These are phyloP conservation scores for Gossypium longicalyx DNA, from an alignment of 345 rosid genomes.

Conservation along the genomic window DNA sequence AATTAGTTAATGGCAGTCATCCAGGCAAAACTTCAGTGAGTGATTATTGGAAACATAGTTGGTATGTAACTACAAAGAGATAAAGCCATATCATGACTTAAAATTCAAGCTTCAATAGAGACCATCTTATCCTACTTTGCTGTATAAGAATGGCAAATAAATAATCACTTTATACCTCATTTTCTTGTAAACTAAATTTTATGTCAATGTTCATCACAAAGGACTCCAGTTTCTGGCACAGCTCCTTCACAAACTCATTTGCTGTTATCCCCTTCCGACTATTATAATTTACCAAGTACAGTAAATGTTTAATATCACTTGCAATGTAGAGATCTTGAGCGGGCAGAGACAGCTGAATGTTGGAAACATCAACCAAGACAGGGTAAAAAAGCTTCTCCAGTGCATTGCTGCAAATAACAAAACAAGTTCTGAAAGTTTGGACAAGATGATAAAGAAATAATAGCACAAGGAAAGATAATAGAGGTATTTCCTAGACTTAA, in stretches of 20 bases:
- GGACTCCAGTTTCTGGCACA: constrained; percentile 42
- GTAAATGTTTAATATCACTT: constrained; percentile 40
- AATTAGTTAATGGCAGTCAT: background rate
- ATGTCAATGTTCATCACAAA: constrained; percentile 34
- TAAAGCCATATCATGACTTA: background rate
- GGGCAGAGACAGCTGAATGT: constrained; percentile 21
- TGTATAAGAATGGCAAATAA: background rate
- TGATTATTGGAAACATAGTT: background rate
- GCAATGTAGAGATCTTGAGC: constrained; percentile 27
- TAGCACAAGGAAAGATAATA: background rate
- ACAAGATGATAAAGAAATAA: background rate
- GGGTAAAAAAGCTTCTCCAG: constrained; percentile 53
- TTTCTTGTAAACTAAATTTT: constrained; percentile 47
- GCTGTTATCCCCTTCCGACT: constrained; percentile 21
- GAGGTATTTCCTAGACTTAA: background rate
- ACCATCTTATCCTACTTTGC: background rate
- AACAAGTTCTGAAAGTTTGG: background rate
- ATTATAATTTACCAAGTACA: constrained; percentile 33
- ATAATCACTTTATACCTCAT: constrained; percentile 42
- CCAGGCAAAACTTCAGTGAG: background rate
- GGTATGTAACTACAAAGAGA: constrained; percentile 1
- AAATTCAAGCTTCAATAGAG: background rate
- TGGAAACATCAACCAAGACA: constrained; percentile 33
- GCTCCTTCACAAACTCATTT: constrained; percentile 34
- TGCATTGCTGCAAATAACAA: constrained; percentile 46